Base-by-base conservation (phyloP, 805 yeast species). In the Saturnispora silvae region DNA sequence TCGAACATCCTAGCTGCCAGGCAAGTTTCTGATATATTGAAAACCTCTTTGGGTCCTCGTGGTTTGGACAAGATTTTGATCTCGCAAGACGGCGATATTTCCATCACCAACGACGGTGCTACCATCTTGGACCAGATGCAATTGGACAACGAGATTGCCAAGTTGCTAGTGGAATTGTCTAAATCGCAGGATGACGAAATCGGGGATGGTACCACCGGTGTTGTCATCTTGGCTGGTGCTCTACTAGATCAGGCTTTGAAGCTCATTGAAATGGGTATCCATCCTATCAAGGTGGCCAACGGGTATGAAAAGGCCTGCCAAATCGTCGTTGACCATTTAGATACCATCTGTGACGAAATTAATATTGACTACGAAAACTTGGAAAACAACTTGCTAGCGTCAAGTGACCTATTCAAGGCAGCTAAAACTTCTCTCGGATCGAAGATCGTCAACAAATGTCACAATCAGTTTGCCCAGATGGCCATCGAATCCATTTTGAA, bases 191-290 rank as follows among this genome's bases (percentile, higher is more conserved):
- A 89, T 60, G 96, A 92, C 57, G 97, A 89, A 63, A 85, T 89
- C 56, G 98, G 98, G 40, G 98, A 89, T 59, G 98, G 98, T 54
- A 92, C 99, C 20, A 92, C 99, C 4, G 97, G 97, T 55, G 99
- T 92, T 20, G 97, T 92, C 37, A 97, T 92, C 2, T 66, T 92
- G 36, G 97, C 98, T 1, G 82, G 95, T 47, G 94, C 97, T 3
- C 66, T 92, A 45, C 68, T 92, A 41, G 96, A 89, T 58, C 95
- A 92, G 63, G 96, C 98, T 3, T 62, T 81, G 40, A 96, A 86
- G 55, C 72, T 92, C 45, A 87, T 92, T 47, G 96, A 92, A 54
- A 85, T 83, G 64, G 97, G 97, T 40, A 87, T 92, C 45, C 99
- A 92, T 55, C 98, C 99, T 33, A 85, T 92, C 48, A 81, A 89